Evolutionary conservation across 1,139 yeast genomes (phyloP).

Genomic region (Protomyces lactucae-debilis): DNA sequence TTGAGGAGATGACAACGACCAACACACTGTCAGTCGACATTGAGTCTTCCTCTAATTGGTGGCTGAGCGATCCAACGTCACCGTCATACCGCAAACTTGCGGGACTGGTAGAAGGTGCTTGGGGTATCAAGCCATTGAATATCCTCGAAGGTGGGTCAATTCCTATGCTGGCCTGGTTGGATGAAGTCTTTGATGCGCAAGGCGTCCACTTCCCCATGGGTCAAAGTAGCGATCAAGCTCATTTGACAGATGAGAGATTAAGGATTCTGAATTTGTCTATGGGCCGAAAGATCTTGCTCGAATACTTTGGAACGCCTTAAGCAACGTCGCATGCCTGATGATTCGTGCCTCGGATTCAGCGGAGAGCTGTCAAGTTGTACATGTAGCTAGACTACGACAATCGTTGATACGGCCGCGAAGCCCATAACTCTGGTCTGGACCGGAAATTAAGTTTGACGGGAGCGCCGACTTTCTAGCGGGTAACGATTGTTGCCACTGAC

Average conservation of each 20-base stretch:
- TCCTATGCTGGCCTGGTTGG: constrained; percentile 81
- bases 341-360: no score
- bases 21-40: constrained; percentile 52
- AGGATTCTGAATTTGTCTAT: constrained; percentile 73
- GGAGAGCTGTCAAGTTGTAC: no score
- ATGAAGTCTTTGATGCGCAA: constrained; percentile 72
- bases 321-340: not conserved
- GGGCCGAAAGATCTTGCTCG: constrained; percentile 57
- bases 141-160: constrained; percentile 96
- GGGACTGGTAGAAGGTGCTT: constrained; percentile 54
- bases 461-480: no score
- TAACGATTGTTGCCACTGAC: no score
- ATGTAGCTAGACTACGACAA: no score
- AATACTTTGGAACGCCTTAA: not conserved
- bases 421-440: no score
- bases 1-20: constrained; percentile 50
- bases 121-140: constrained; percentile 69
- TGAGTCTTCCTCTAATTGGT: constrained; percentile 84
- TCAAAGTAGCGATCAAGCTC: constrained; percentile 91
- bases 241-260: constrained; percentile 77
- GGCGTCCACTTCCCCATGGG: constrained; percentile 98
- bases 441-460: no score
- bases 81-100: constrained; percentile 62
- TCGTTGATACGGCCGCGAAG: no score
- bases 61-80: constrained; percentile 85